These are phyloP conservation scores for Trifolium dubium DNA, from an alignment of 306 rosid species.

Conservation along the genomic window DNA sequence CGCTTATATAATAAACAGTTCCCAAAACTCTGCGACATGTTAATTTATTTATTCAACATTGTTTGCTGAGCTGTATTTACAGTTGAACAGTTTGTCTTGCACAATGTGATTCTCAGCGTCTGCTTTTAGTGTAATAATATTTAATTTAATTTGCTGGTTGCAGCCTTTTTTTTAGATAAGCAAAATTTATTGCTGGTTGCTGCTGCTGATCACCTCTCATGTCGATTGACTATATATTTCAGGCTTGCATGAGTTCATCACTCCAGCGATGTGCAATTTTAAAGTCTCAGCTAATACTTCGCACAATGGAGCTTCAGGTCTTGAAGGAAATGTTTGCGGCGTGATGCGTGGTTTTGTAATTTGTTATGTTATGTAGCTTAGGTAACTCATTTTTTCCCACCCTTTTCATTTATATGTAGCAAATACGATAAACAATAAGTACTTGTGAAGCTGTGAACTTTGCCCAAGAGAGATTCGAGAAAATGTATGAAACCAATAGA, in stretches of 20 bases:
- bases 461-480: constrained; percentile 22
- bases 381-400: constrained; percentile 50
- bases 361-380: constrained; percentile 46
- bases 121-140: not conserved
- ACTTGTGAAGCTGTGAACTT: constrained; percentile 28
- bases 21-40: constrained; percentile 24
- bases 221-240: constrained; percentile 43
- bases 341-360: constrained; percentile 44
- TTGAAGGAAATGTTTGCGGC: constrained; percentile 37
- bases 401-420: constrained; percentile 37
- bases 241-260: constrained; percentile 52
- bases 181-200: no score
- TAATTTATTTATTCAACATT: constrained; percentile 2
- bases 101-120: constrained; percentile 29
- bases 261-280: constrained; percentile 39
- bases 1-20: not conserved
- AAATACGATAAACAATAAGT: constrained; percentile 34
- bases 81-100: not conserved
- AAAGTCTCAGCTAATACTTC: constrained; percentile 41
- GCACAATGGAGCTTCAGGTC: constrained; percentile 31
- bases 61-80: constrained; percentile 34
- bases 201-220: constrained; percentile 1
- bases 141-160: constrained; percentile 32
- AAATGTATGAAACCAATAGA: constrained; percentile 44
- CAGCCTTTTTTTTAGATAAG: no score